Evolutionary conservation across 257 asterid genomes (phyloP), one percentile per base, ranked within the genome.

Genomic region (Agastache rugosa): DNA sequence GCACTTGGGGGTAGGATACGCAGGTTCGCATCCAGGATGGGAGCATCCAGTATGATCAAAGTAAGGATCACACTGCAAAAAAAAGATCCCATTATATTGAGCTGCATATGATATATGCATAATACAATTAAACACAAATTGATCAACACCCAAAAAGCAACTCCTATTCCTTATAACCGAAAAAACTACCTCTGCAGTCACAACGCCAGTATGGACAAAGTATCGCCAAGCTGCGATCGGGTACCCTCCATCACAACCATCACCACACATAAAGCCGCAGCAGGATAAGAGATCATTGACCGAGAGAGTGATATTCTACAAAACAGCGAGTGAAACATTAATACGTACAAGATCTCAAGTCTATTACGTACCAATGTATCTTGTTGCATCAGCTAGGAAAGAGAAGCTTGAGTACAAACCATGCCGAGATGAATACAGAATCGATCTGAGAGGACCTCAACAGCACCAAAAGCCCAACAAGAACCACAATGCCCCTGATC

Each of bases 401-500:
- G 14, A 41, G 72, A 75, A 66, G 70, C 51, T 35, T 9, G 64
- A 75, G 79, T 44, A 67, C 44, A 63, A 75, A 93, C 97, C 89
- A 76, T 63, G 83, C 85, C 86, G 59, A 89, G 91, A 39, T 82
- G 87, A 74, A 92, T 88, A 81, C 99, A 94, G 82, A 94, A 94
- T 59, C 98, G 97, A 74, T 94, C 98, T 5, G 97, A 85, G 72
- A 94, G 93, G 15, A 93, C 83, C 85, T 92, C 98, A 55, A 87
- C 97, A 25, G 99, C 97, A 35, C 87, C 99, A 81, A 92, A 94
- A 35, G 99, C 99, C 99, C 99, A 94, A 78, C 99, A 92, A 74
- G 99, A 90, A 80, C 98, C 98, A 83, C 99, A 94, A 64, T 94
- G 98, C 63, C 99, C 99, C 97, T 94, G 44, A 39, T 39, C 44